Conservation (phyloP, 2,329 filamentous ascomycete species). For the Xylariaceae sp. region DNA sequence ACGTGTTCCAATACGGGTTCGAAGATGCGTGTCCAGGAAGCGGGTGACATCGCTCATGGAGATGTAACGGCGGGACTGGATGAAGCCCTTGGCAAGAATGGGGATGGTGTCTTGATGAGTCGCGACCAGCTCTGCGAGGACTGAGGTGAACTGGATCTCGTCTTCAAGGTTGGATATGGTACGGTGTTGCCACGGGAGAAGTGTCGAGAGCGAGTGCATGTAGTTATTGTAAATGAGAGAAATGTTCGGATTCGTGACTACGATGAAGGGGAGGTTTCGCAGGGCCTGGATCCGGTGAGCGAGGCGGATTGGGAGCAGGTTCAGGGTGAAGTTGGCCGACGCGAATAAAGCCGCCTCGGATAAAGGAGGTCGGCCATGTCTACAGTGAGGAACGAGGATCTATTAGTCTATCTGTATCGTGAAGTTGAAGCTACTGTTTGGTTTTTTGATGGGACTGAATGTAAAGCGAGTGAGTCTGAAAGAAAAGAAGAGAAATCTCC, state of each 20-base stretch:
- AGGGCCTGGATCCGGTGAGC: slow-evolving; percentile 91
- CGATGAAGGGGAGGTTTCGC: slow-evolving; percentile 91
- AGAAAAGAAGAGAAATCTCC: slow-evolving; percentile 16
- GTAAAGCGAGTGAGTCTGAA: background rate
- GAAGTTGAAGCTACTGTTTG: no score
- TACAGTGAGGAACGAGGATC: slow-evolving; percentile 26
- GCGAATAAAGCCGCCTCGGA: slow-evolving; percentile 73
- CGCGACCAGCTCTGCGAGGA: slow-evolving; percentile 89
- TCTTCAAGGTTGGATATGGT: slow-evolving; percentile 73
- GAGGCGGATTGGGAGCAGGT: slow-evolving; percentile 83
- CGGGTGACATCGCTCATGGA: slow-evolving; percentile 73
- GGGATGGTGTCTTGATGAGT: slow-evolving; percentile 95
- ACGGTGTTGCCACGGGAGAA: slow-evolving; percentile 72
- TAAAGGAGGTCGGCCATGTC: slow-evolving; percentile 76
- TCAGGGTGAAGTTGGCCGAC: slow-evolving; percentile 93
- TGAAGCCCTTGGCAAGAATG: slow-evolving; percentile 82
- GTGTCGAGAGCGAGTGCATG: slow-evolving; percentile 81
- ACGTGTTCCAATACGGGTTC: slow-evolving; percentile 87
- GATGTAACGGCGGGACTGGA: slow-evolving; percentile 91
- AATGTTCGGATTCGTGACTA: slow-evolving; percentile 96
- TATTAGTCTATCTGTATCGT: no score
- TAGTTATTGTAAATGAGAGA: slow-evolving; percentile 95
- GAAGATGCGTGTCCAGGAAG: slow-evolving; percentile 90
- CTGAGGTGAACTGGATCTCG: slow-evolving; percentile 85
- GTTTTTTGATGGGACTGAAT: background rate